These are phyloP conservation scores for Catunica adiposa DNA, from an alignment of 2,329 filamentous ascomycete species.

Conservation along the genomic window DNA sequence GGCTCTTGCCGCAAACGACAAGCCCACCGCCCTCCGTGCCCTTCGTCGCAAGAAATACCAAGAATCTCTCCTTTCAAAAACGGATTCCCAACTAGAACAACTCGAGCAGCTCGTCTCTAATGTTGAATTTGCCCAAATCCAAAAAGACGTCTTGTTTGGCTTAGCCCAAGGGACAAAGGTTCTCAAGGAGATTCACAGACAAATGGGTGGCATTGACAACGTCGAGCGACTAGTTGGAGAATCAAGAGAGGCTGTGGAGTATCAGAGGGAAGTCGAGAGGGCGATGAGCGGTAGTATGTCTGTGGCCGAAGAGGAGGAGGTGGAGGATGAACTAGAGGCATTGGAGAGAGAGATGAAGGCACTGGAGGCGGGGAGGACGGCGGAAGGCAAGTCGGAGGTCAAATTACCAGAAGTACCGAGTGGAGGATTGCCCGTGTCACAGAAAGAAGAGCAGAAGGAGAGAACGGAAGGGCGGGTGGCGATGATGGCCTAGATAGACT, in stretches of 20 bases:
- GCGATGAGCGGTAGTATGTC: constrained; percentile 79
- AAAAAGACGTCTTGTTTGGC: constrained; percentile 90
- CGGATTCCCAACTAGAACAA: constrained; percentile 84
- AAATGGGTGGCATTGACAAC: constrained; percentile 89
- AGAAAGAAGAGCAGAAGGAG: neutral
- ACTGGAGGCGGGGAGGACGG: neutral
- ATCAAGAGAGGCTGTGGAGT: constrained; percentile 74
- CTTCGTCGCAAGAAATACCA: constrained; percentile 95
- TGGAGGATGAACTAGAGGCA: constrained; percentile 82
- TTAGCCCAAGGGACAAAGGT: constrained; percentile 83
- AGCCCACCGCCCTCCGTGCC: constrained; percentile 66
- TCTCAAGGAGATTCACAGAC: constrained; percentile 74
- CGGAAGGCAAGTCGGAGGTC: neutral
- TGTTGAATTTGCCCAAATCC: constrained; percentile 90
- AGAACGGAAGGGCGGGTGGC: neutral
- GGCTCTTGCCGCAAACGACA: constrained; percentile 68
- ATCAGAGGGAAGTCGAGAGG: constrained; percentile 90
- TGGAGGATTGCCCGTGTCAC: neutral
- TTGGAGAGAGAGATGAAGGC: constrained; percentile 38
- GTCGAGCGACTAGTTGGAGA: constrained; percentile 94
- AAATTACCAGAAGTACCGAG: constrained; percentile 7
- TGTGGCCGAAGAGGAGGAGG: constrained; percentile 91
- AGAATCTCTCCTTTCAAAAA: constrained; percentile 72
- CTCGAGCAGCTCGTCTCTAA: constrained; percentile 74
- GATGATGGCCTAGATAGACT: neutral